phyloP scores from a whole-genome alignment of 768 basidiomycete species.

The Boletus sensibilis region DNA sequence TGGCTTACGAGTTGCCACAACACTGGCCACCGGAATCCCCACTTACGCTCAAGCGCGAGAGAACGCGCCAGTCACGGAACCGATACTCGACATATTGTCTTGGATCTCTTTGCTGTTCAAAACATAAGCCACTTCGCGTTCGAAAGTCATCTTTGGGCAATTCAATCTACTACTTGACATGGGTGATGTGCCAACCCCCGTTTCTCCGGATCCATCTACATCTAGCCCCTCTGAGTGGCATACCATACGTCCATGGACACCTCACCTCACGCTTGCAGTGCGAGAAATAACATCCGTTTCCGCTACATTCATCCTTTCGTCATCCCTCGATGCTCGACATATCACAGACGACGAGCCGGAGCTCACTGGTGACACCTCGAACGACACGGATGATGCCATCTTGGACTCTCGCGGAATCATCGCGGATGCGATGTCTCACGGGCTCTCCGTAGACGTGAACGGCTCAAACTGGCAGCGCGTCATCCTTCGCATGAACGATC shows the following conservation, averaged over 20 bases:
- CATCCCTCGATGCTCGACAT: slow-evolving; percentile 39
- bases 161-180: slow-evolving; percentile 10
- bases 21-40: background rate
- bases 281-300: slow-evolving; percentile 82
- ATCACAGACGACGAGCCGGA: slow-evolving; percentile 25
- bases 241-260: slow-evolving; percentile 73
- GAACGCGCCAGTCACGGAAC: background rate
- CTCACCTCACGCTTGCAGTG: slow-evolving; percentile 66
- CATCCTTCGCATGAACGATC: slow-evolving; percentile 76
- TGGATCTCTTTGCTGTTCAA: background rate
- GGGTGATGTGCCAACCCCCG: slow-evolving; percentile 12
- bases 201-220: slow-evolving; percentile 15
- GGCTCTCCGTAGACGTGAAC: slow-evolving; percentile 79
- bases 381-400: slow-evolving; percentile 34
- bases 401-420: slow-evolving; percentile 45
- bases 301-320: slow-evolving; percentile 73
- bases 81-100: background rate
- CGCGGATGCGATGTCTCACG: slow-evolving; percentile 66
- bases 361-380: slow-evolving; percentile 35
- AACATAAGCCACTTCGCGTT: background rate
- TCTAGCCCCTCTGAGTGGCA: slow-evolving; percentile 50
- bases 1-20: slow-evolving; percentile 1
- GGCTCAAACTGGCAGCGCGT: slow-evolving; percentile 76
- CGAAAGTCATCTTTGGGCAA: background rate
- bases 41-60: background rate